Percentiles rank a stretch among this genome's conserved stretches.
These are phyloP conservation scores for Aureobasidium leucospermi DNA, from an alignment of 2,329 filamentous ascomycete genomes.

Conservation along the genomic window DNA sequence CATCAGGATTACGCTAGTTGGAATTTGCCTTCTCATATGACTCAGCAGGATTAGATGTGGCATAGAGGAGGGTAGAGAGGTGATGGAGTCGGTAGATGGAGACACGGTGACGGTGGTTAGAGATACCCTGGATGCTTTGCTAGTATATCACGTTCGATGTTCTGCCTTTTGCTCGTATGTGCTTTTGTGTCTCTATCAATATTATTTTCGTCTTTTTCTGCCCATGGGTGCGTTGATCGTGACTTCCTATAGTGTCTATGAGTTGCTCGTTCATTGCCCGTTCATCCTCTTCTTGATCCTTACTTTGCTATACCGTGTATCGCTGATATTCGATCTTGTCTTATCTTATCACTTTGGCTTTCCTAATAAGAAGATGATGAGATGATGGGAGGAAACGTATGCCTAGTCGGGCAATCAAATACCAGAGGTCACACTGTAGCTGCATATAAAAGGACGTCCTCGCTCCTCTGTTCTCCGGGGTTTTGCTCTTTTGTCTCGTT, in stretches of 20 bases:
- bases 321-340: too few relatives aligned
- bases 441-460: background rate
- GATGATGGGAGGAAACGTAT: background rate
- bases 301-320: too few relatives aligned
- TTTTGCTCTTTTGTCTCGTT: background rate
- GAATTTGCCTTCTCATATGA: conserved; percentile 45
- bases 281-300: too few relatives aligned
- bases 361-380: too few relatives aligned
- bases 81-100: background rate
- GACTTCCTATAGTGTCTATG: too few relatives aligned
- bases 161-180: background rate
- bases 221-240: too few relatives aligned
- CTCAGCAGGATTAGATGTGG: conserved; percentile 32
- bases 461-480: background rate
- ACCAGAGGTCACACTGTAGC: background rate
- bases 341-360: too few relatives aligned
- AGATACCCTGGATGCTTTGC: background rate
- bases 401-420: background rate
- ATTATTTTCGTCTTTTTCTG: too few relatives aligned
- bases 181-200: too few relatives aligned
- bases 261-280: too few relatives aligned
- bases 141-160: background rate
- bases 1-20: conserved; percentile 46
- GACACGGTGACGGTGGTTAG: background rate
- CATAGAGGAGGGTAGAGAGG: background rate